A percentile compares a stretch with the other conserved stretches of the same genome.
Evolutionary conservation across 805 yeast species (phyloP).

Genomic region (Saccharomycopsis fodiens): DNA sequence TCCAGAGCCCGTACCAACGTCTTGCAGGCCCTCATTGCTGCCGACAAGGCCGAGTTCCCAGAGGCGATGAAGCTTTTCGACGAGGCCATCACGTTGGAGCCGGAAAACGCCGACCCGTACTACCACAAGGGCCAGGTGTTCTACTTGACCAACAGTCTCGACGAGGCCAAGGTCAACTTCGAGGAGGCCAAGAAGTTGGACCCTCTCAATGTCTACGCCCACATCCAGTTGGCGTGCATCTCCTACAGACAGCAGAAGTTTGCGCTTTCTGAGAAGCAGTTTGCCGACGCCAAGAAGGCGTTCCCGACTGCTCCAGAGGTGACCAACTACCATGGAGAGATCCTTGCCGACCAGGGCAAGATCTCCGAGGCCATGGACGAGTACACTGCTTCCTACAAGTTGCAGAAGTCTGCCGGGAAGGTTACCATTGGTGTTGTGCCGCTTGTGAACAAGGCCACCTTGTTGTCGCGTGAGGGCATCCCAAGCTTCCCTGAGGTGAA

Average conservation of each 20-base stretch:
- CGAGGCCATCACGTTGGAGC: conserved; percentile 59
- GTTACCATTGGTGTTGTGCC: conserved; percentile 86
- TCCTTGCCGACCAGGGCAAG: conserved; percentile 75
- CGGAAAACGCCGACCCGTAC: conserved; percentile 71
- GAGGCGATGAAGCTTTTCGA: conserved; percentile 65
- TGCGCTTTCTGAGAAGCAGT: conserved; percentile 54
- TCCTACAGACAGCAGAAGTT: conserved; percentile 69
- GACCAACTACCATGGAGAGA: conserved; percentile 94
- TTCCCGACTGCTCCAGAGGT: conserved; percentile 88
- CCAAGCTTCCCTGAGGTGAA: conserved; percentile 50
- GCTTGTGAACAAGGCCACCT: conserved; percentile 79
- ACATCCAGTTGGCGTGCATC: conserved; percentile 89
- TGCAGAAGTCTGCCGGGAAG: conserved; percentile 62
- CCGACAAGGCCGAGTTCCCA: conserved; percentile 55
- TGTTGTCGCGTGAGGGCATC: conserved; percentile 47
- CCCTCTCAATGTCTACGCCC: conserved; percentile 71
- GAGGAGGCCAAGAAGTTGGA: conserved; percentile 68
- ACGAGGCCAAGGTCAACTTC: conserved; percentile 67
- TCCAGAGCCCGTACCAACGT: conserved; percentile 82
- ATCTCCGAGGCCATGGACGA: conserved; percentile 65
- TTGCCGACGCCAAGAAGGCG: conserved; percentile 59
- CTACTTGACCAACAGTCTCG: conserved; percentile 71
- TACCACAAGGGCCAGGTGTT: conserved; percentile 93
- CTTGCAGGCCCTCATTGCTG: conserved; percentile 71
- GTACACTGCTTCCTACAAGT: conserved; percentile 77